Evolutionary conservation across 2,329 filamentous ascomycete genomes (phyloP).

Genomic region (Aureobasidium sp.): DNA sequence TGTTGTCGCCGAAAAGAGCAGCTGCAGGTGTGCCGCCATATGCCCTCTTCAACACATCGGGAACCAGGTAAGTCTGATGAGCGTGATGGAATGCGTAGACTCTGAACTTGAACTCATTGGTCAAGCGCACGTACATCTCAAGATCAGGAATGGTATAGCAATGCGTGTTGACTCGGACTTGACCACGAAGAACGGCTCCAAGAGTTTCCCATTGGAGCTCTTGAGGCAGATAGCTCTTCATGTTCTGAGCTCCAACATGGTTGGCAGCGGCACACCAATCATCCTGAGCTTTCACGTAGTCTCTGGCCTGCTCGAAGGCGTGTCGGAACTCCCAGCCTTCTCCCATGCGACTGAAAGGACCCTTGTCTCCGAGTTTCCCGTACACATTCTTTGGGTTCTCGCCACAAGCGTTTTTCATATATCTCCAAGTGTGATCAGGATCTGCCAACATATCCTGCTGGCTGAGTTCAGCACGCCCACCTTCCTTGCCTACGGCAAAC

Average conservation of each 20-base stretch:
- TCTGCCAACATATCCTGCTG: slow-evolving; percentile 59
- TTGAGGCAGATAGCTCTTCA: slow-evolving; percentile 54
- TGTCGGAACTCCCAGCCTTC: slow-evolving; percentile 65
- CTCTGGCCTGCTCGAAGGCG: slow-evolving; percentile 57
- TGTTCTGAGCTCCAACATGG: slow-evolving; percentile 41
- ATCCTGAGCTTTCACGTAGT: slow-evolving; percentile 53
- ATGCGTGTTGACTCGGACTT: slow-evolving; percentile 64
- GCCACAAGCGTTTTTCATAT: slow-evolving; percentile 72
- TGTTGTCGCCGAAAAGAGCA: slow-evolving; percentile 64
- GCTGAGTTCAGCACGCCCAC: slow-evolving; percentile 58
- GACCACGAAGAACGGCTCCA: slow-evolving; percentile 56
- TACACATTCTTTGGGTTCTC: slow-evolving; percentile 62
- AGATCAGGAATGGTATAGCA: slow-evolving; percentile 65
- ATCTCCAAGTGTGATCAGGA: slow-evolving; percentile 58
- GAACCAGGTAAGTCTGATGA: slow-evolving; percentile 59
- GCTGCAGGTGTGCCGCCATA: slow-evolving; percentile 35
- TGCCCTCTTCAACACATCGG: slow-evolving; percentile 47
- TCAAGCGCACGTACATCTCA: slow-evolving; percentile 62
- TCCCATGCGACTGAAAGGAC: slow-evolving; percentile 56
- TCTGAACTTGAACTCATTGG: slow-evolving; percentile 63
- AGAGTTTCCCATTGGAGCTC: slow-evolving; percentile 59
- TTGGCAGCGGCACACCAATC: slow-evolving; percentile 60
- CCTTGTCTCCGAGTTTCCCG: slow-evolving; percentile 47
- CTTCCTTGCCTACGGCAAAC: slow-evolving; percentile 53
- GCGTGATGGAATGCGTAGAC: slow-evolving; percentile 59